These are phyloP conservation scores for Podospora appendiculata DNA, from an alignment of 495 filamentous ascomycete genomes.

Conservation along the genomic window DNA sequence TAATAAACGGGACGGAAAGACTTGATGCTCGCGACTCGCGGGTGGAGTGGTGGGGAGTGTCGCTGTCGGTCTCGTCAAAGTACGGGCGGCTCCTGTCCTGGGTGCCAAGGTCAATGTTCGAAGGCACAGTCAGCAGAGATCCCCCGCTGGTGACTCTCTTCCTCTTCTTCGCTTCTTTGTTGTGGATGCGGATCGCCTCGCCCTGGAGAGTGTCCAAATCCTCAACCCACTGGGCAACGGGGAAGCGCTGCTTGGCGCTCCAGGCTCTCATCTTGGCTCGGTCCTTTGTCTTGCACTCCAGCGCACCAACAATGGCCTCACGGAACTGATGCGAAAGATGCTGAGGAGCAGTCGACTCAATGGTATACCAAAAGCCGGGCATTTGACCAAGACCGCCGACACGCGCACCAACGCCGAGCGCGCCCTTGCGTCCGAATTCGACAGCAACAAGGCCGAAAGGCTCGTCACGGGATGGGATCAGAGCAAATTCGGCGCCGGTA, in stretches of 20 bases:
- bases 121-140: conserved; percentile 13
- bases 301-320: conserved; percentile 55
- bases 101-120: conserved; percentile 4
- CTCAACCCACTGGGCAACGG: conserved; percentile 59
- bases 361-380: conserved; percentile 66
- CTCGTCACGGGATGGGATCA: conserved; percentile 71
- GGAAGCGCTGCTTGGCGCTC: conserved; percentile 69
- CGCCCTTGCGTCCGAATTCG: conserved; percentile 73
- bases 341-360: conserved; percentile 57
- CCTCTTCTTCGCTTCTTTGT: conserved; percentile 22
- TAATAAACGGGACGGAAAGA: conserved; percentile 8
- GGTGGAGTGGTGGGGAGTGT: conserved; percentile 5
- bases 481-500: conserved; percentile 66
- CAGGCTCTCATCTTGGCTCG: conserved; percentile 65
- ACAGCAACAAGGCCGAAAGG: conserved; percentile 75
- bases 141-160: conserved; percentile 10
- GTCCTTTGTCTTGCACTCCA: conserved; percentile 49
- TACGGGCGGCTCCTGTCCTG: conserved; percentile 1
- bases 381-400: conserved; percentile 48
- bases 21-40: conserved; percentile 10
- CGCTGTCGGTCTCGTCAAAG: conserved; percentile 9
- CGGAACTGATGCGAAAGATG: conserved; percentile 70
- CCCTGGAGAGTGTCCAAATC: conserved; percentile 53
- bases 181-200: conserved; percentile 33
- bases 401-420: conserved; percentile 60